phyloP scores from a whole-genome alignment of 75 land plant genomes.

The Gnetum montanum region DNA sequence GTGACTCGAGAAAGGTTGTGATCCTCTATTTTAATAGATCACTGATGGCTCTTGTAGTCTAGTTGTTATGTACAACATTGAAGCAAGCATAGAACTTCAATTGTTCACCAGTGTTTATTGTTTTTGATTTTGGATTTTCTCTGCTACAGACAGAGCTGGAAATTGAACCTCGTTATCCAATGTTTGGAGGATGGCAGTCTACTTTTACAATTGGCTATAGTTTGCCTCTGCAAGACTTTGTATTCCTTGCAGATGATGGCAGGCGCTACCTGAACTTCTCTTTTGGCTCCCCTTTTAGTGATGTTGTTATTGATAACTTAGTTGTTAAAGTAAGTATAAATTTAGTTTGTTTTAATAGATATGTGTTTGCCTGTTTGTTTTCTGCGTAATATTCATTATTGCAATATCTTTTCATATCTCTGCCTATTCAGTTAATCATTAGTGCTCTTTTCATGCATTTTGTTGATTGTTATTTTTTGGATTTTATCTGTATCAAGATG shows the following conservation, averaged over 20 bases:
- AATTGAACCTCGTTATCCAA: slow-evolving; percentile 92
- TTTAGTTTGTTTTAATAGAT: neutral
- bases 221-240: slow-evolving; percentile 79
- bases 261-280: slow-evolving; percentile 65
- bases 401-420: neutral
- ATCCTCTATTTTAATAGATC: neutral
- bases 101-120: too few species aligned
- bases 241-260: slow-evolving; percentile 58
- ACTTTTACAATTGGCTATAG: slow-evolving; percentile 92
- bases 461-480: neutral
- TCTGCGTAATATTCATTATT: neutral
- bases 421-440: neutral
- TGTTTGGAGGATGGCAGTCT: slow-evolving; percentile 98
- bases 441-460: neutral
- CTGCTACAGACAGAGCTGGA: slow-evolving; percentile 78
- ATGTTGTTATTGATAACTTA: slow-evolving; percentile 71
- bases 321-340: slow-evolving; percentile 55
- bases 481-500: too few species aligned
- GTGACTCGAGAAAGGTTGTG: slow-evolving; percentile 70
- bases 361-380: neutral
- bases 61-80: too few species aligned
- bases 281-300: slow-evolving; percentile 61
- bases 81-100: too few species aligned
- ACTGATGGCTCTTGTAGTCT: too few species aligned
- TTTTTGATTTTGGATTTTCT: too few species aligned